Evolutionary conservation across 768 basidiomycete genomes (phyloP).

Genomic region (Pleurotus pulmonarius): DNA sequence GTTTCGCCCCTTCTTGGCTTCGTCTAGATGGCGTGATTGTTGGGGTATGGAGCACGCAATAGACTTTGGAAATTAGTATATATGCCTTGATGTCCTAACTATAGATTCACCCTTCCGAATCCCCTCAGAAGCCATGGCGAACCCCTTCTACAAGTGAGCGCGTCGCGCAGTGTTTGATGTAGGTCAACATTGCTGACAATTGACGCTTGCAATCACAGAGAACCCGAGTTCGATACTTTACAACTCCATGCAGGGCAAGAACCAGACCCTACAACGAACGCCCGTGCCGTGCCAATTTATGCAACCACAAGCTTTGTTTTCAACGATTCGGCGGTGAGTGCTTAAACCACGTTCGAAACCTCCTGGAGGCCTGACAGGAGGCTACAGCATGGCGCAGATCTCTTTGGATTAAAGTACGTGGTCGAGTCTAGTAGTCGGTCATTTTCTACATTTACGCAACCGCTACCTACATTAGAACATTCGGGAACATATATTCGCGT

Average conservation of each 20-base stretch:
- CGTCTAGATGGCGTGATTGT: neutral
- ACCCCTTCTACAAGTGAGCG: conserved; percentile 33
- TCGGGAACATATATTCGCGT: conserved; percentile 64
- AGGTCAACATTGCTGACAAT: too few relatives aligned
- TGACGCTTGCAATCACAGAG: conserved; percentile 21
- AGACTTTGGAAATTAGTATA: neutral
- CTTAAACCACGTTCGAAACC: neutral
- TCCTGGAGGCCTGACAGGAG: neutral
- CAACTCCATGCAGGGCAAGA: conserved; percentile 76
- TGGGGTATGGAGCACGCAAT: conserved; percentile 1
- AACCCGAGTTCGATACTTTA: conserved; percentile 76
- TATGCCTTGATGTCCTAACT: neutral
- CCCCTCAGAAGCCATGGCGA: conserved; percentile 22
- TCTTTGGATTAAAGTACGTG: conserved; percentile 57
- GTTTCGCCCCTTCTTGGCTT: too few relatives aligned
- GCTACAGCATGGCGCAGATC: conserved; percentile 62
- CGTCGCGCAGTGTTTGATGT: too few relatives aligned
- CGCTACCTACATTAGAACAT: too few relatives aligned
- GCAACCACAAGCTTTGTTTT: conserved; percentile 71
- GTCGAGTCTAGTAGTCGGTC: neutral
- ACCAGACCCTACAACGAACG: conserved; percentile 61
- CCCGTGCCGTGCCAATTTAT: conserved; percentile 78
- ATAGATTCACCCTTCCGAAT: neutral
- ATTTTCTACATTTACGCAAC: too few relatives aligned
- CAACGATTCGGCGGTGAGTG: conserved; percentile 59